phyloP scores from a whole-genome alignment of 1,284 basidiomycete species.

The Ganoderma multipileum region DNA sequence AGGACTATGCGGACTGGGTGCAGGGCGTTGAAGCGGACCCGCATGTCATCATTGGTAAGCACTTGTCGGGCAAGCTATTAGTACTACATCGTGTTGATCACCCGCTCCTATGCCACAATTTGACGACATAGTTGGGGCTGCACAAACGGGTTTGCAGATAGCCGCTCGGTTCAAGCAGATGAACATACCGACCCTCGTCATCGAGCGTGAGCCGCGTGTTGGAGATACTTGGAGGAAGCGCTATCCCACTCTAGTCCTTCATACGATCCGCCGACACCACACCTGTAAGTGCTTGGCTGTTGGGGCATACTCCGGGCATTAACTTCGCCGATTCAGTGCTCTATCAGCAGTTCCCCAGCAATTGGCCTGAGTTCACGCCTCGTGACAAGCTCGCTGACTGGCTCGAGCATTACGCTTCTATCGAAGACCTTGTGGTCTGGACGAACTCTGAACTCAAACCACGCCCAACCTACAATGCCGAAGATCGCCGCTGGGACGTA shows the following conservation, averaged over 20 bases:
- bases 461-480: slow-evolving; percentile 45
- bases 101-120: not conserved
- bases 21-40: slow-evolving; percentile 32
- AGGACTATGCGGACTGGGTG: slow-evolving; percentile 24
- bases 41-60: slow-evolving; percentile 5
- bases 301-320: not conserved
- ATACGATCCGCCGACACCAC: slow-evolving; percentile 48
- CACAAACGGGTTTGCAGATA: slow-evolving; percentile 58
- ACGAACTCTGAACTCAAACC: slow-evolving; percentile 52
- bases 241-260: slow-evolving; percentile 56
- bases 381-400: slow-evolving; percentile 61
- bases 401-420: slow-evolving; percentile 67
- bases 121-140: slow-evolving; percentile 52
- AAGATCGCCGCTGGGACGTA: slow-evolving; percentile 57
- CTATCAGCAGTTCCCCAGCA: slow-evolving; percentile 40
- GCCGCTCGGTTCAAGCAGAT: slow-evolving; percentile 60
- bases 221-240: slow-evolving; percentile 63
- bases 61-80: no score
- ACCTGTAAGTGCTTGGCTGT: slow-evolving; percentile 36
- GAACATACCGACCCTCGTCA: slow-evolving; percentile 52
- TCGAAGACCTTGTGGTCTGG: slow-evolving; percentile 71
- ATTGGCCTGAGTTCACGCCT: slow-evolving; percentile 40
- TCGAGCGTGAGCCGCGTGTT: slow-evolving; percentile 53
- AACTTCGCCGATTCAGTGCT: slow-evolving; percentile 42
- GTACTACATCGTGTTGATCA: not conserved